These are phyloP conservation scores for Apiospora aurea DNA, from an alignment of 2,329 filamentous ascomycete species.

Conservation along the genomic window DNA sequence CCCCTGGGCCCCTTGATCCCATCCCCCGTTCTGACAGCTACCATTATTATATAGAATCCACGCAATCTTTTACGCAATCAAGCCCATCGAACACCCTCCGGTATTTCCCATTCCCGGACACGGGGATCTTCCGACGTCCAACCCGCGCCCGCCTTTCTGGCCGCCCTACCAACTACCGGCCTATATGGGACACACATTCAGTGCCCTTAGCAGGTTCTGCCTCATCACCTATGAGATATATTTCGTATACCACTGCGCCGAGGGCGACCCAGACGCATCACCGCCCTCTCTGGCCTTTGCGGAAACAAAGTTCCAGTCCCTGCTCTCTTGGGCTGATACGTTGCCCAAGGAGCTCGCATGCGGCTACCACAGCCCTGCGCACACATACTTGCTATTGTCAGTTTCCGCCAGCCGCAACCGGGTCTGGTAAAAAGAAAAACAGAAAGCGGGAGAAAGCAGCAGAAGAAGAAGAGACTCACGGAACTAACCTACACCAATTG, in stretches of 20 bases:
- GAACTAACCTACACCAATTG: neutral
- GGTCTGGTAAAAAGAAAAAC: neutral
- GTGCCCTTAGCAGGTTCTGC: constrained; percentile 30
- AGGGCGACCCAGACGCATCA: no score
- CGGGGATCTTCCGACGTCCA: neutral
- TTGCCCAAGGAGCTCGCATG: neutral
- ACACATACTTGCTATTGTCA: neutral
- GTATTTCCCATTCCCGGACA: neutral
- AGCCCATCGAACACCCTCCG: neutral
- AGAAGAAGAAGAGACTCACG: neutral
- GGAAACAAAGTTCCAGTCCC: constrained; percentile 28
- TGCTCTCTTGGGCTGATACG: constrained; percentile 32
- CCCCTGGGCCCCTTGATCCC: no score
- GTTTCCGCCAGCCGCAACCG: neutral
- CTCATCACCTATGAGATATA: constrained; percentile 28
- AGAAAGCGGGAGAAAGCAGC: neutral
- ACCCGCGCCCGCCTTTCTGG: neutral
- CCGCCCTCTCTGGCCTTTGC: constrained; percentile 27
- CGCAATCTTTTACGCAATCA: neutral
- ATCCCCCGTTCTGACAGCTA: neutral
- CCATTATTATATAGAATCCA: neutral
- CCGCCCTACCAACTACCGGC: constrained; percentile 23
- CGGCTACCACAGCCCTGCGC: neutral
- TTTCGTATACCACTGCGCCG: neutral
- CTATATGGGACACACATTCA: constrained; percentile 32